Conservation (phyloP, 139 green algal species). For the Medakamo hakoo region DNA sequence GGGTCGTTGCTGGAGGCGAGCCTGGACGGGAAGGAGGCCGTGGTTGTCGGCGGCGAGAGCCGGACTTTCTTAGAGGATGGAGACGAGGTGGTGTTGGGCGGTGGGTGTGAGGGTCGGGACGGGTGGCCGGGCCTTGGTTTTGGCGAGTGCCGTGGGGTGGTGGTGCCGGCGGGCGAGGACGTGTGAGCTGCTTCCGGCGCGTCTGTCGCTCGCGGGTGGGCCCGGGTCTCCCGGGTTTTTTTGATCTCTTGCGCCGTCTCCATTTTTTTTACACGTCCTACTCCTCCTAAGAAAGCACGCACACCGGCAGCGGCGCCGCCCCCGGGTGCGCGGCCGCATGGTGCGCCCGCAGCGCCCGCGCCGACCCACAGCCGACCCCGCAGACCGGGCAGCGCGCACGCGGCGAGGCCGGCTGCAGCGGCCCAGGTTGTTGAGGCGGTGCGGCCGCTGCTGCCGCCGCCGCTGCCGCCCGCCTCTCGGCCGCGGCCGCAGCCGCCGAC, state of each 20-base stretch:
- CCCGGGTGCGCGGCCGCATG: background rate
- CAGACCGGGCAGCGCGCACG: background rate
- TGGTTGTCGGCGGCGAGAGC: constrained; percentile 24
- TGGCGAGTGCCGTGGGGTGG: constrained; percentile 47
- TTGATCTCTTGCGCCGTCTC: too few species aligned
- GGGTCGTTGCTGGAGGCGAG: constrained; percentile 59
- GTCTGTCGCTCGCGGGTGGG: too few species aligned
- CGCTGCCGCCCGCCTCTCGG: background rate
- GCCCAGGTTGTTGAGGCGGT: too few species aligned
- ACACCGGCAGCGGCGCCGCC: background rate
- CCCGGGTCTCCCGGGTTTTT: too few species aligned
- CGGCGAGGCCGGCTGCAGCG: too few species aligned
- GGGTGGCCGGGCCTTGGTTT: constrained; percentile 53
- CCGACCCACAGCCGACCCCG: background rate
- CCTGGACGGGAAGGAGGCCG: constrained; percentile 23
- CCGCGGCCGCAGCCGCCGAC: background rate
- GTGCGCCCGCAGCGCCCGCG: background rate
- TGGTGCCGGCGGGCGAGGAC: constrained; percentile 15
- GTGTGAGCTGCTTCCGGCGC: too few species aligned
- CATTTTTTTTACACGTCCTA: background rate
- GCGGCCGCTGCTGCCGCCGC: background rate
- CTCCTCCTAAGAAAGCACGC: background rate
- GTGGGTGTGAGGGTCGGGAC: constrained; percentile 27
- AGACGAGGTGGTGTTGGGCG: constrained; percentile 57
- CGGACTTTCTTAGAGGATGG: constrained; percentile 58